Base-by-base conservation (phyloP, 2,329 filamentous ascomycete genomes). In the Epichloe elymi region DNA sequence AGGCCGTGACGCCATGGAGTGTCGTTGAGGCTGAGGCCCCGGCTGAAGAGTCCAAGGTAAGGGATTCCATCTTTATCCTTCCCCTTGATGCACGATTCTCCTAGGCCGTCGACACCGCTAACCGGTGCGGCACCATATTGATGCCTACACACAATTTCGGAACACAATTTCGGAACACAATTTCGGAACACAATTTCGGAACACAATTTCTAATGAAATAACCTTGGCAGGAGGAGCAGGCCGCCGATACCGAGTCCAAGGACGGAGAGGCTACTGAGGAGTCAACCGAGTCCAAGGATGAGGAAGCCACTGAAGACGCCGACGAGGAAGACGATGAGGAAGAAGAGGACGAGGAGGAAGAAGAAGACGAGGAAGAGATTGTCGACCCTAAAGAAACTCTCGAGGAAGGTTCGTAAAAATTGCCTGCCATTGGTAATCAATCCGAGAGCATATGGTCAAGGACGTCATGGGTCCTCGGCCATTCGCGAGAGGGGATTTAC, bases 361-460 rank as follows among this genome's bases (percentile, higher is more conserved):
- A 75, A 26, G 80, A 77, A 37, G 80, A 88, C 19, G 86, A 90
- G 54, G 87, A 93, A 49, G 87, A 91, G 56, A 85, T 90, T 55
- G 82, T 85, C 60, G 91, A 97, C 68, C 82, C 85, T 61, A 94
- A 95, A 79, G 87, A 90, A 56, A 79, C 80, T 69, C 72, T 97
- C 56, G 86, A 95, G 73, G 88, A 95, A 80, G 89, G 93, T 97
- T 71, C 78, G 88, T 68, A 53, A 49, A 33, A 51, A 36, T 20
- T n/a, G 20, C 11, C 20, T n/a, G 10, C 20, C 10, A n/a, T 38
- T 14, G 36, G 30, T 10, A 0, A 30, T 30, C 30, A 4, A 30
- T 30, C 30, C 30, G 30, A 30, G 8, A 30, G 30, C 10, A 4
- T 10, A 5, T 30, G 12, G 30, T 4, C 38, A 6, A n/a, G 19